Evolutionary conservation across 768 basidiomycete species (phyloP), one percentile per base, ranked within the genome.

Genomic region (Collybiopsis luxurians): DNA sequence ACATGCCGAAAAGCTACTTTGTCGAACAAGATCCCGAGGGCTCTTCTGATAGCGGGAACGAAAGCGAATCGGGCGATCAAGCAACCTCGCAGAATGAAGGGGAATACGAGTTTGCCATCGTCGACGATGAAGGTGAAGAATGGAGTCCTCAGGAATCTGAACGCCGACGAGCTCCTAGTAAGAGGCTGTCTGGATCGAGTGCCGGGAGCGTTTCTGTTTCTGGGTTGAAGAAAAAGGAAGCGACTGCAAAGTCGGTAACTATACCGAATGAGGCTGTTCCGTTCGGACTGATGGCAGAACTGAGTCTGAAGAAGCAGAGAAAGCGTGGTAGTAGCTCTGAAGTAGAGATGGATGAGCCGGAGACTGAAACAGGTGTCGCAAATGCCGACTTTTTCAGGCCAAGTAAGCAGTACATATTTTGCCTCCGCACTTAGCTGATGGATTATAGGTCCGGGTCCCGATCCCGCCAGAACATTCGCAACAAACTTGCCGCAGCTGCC

Each of bases 201-300:
- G 62, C 73, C 23, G 70, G 72, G 40, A 77, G 74, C 19, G 69
- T 66, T 58, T 54, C 67, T 45, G 60, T 66, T 58, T 54, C 67
- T 45, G 60, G 65, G 15, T 67, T 44, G 42, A 72, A 70, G 53
- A 84, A 73, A 68, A 79, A 75, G 64, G 68, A 75, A 34, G 61
- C 66, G 50, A 56, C 55, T 9, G 71, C 64, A 34, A 85, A 79
- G 63, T 79, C 81, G 19, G 81, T 80, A 31, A 79, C 79, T 55
- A 69, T 90, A 17, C 87, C 88, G 2, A 79, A 72, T 40, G 81
- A 78, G 56, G 85, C 84, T 0, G 75, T 80, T 23, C 89, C 90
- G 7, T 86, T 86, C 65, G 90, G 90, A n/a, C 67, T 92, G 57
- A 86, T 92, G 70, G 87, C 86, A n/a, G 75, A 78, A 6, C 70